These are phyloP conservation scores for Laguncularia racemosa DNA, from an alignment of 345 rosid species.

Conservation along the genomic window DNA sequence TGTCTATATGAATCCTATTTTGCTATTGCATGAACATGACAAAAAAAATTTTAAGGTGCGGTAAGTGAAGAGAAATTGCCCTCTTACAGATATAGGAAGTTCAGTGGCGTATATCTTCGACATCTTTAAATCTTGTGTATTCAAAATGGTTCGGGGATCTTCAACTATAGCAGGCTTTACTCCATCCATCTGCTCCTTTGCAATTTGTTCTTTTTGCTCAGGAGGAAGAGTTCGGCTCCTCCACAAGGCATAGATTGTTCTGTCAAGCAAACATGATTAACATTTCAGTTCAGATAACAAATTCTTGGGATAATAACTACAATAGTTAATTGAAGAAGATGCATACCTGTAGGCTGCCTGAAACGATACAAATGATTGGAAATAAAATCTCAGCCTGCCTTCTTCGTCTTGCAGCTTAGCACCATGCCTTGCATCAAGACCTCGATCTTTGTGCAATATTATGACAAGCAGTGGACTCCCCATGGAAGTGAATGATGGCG, in stretches of 20 bases:
- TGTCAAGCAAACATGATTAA: slow-evolving; percentile 19
- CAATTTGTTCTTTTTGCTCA: slow-evolving; percentile 50
- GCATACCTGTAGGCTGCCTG: slow-evolving; percentile 61
- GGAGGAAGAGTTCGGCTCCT: slow-evolving; percentile 48
- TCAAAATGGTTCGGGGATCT: slow-evolving; percentile 23
- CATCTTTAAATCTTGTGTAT: slow-evolving; percentile 39
- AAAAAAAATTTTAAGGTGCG: background rate
- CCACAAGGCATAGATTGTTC: slow-evolving; percentile 89
- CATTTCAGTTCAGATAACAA: too few species aligned
- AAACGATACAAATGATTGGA: slow-evolving; percentile 80
- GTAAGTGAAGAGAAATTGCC: background rate
- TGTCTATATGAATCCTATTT: too few species aligned
- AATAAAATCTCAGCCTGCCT: slow-evolving; percentile 64
- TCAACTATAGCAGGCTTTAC: slow-evolving; percentile 30
- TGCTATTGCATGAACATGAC: too few species aligned
- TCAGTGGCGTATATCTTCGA: slow-evolving; percentile 46
- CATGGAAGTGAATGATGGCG: slow-evolving; percentile 61
- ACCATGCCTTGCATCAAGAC: slow-evolving; percentile 71
- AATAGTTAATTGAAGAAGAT: background rate
- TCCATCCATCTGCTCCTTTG: slow-evolving; percentile 48
- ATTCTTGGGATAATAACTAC: too few species aligned
- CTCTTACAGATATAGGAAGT: slow-evolving; percentile 51
- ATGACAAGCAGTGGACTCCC: slow-evolving; percentile 71
- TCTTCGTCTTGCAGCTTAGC: slow-evolving; percentile 78
- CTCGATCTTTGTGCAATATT: slow-evolving; percentile 48